Evolutionary conservation across 495 filamentous ascomycete genomes (phyloP).

Genomic region (Neohortaea acidophila): DNA sequence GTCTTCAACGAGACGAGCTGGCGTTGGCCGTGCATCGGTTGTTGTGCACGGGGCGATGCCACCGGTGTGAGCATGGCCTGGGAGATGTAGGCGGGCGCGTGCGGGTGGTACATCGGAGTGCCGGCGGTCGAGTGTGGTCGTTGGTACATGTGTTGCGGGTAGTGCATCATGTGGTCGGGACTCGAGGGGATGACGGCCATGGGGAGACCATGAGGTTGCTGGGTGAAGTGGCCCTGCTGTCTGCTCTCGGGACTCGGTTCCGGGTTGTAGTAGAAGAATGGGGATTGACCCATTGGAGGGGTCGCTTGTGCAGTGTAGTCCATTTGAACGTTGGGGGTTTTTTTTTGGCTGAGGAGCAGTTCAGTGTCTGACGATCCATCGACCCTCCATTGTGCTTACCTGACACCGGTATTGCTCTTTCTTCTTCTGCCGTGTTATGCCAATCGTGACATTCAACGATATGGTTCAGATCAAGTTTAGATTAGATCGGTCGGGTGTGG

Average conservation of each 20-base stretch:
- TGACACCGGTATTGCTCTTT: neutral
- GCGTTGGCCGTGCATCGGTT: conserved; percentile 39
- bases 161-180: conserved; percentile 24
- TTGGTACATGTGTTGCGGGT: conserved; percentile 51
- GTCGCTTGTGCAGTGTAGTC: conserved; percentile 38
- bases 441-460: neutral
- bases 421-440: neutral
- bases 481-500: neutral
- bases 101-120: conserved; percentile 29
- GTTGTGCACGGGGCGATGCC: conserved; percentile 61
- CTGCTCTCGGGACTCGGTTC: conserved; percentile 58
- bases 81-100: conserved; percentile 37
- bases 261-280: conserved; percentile 85
- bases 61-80: conserved; percentile 57
- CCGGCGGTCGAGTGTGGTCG: conserved; percentile 46
- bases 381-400: neutral
- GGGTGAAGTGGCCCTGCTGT: conserved; percentile 70
- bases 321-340: conserved; percentile 14
- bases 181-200: conserved; percentile 27
- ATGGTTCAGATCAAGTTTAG: neutral
- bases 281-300: conserved; percentile 54
- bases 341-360: too few species aligned
- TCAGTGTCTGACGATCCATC: neutral
- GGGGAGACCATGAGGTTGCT: conserved; percentile 47
- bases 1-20: conserved; percentile 65